phyloP scores from a whole-genome alignment of 768 basidiomycete genomes.

The Lactarius sanguifluus region DNA sequence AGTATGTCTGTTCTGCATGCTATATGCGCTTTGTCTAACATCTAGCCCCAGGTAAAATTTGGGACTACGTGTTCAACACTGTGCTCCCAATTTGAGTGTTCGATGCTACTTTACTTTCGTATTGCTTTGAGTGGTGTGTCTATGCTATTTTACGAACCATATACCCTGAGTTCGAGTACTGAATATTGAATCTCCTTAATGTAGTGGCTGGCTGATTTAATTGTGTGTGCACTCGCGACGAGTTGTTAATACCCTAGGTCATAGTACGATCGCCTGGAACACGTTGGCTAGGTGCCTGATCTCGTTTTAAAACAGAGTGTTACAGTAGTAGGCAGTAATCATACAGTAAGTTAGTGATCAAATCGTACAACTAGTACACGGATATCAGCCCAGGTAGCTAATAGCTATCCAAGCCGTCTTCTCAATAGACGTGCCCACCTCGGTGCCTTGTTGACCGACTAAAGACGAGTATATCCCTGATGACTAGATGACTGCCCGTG shows the following conservation, averaged over 20 bases:
- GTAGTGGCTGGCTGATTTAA: not conserved
- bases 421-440: constrained; percentile 14
- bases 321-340: not conserved
- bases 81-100: constrained; percentile 57
- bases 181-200: not conserved
- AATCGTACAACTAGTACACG: too few relatives aligned
- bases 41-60: constrained; percentile 68
- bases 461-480: constrained; percentile 92
- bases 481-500: constrained; percentile 84
- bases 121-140: not conserved
- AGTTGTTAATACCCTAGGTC: not conserved
- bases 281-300: not conserved
- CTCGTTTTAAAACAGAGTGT: not conserved
- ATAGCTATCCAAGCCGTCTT: not conserved
- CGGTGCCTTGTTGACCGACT: constrained; percentile 37
- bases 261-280: not conserved
- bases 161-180: constrained; percentile 13
- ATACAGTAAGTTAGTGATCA: not conserved
- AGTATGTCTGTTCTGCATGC: constrained; percentile 47
- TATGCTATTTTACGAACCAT: not conserved
- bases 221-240: not conserved
- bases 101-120: not conserved
- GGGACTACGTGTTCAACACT: constrained; percentile 92
- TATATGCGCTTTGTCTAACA: constrained; percentile 13
- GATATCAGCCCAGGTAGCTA: too few relatives aligned